These are phyloP conservation scores for Spathaspora arborariae DNA, from an alignment of 805 yeast genomes.

Conservation along the genomic window DNA sequence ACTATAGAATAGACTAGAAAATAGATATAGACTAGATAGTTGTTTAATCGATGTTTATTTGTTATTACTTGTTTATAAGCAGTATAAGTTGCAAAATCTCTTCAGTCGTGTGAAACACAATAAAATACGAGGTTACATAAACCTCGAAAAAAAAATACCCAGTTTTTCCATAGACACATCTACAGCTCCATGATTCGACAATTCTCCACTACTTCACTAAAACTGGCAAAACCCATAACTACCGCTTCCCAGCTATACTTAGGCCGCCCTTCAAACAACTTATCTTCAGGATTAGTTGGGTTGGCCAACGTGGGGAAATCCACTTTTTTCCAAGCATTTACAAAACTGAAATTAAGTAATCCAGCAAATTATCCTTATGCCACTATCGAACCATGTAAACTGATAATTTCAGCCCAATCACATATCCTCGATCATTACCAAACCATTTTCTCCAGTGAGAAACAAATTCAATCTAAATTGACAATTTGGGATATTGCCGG, in stretches of 20 bases:
- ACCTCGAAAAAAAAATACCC: too few relatives aligned
- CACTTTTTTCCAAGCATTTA: slow-evolving; percentile 50
- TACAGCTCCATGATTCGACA: not conserved
- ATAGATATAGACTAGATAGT: not conserved
- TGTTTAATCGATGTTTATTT: not conserved
- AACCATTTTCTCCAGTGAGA: slow-evolving; percentile 45
- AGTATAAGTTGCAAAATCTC: too few relatives aligned
- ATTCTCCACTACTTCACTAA: not conserved
- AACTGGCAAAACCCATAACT: not conserved
- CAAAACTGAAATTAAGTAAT: slow-evolving; percentile 55
- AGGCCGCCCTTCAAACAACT: slow-evolving; percentile 36
- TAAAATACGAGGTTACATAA: too few relatives aligned
- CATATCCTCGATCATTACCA: slow-evolving; percentile 46
- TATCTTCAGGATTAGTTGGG: slow-evolving; percentile 47
- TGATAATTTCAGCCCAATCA: slow-evolving; percentile 51
- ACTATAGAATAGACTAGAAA: too few relatives aligned
- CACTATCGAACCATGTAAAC: slow-evolving; percentile 71
- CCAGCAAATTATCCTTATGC: slow-evolving; percentile 66
- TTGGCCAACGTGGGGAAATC: slow-evolving; percentile 59
- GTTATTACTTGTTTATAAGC: too few relatives aligned
- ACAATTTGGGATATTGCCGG: slow-evolving; percentile 71
- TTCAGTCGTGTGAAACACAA: too few relatives aligned
- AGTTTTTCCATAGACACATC: not conserved
- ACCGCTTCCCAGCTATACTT: slow-evolving; percentile 1
- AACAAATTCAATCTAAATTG: slow-evolving; percentile 50